phyloP scores from a whole-genome alignment of 73 alveolate genomes.

The Durusdinium trenchii region DNA sequence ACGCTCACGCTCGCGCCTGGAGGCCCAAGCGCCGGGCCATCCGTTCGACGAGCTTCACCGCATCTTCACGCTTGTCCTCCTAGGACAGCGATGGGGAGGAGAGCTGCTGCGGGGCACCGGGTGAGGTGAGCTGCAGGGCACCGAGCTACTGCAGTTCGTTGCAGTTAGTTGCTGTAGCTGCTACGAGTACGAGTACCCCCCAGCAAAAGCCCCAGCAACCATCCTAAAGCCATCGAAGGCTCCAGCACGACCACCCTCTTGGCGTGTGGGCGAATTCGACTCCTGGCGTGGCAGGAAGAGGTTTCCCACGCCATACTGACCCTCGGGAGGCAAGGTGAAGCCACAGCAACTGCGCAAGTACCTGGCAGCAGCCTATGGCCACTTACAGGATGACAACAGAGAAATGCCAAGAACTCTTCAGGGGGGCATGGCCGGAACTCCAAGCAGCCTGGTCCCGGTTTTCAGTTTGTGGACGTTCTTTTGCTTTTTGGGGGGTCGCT shows the following conservation, averaged over 20 bases:
- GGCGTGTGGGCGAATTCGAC: background rate
- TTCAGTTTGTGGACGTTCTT: background rate
- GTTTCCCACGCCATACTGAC: slow-evolving; percentile 79
- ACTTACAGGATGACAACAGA: background rate
- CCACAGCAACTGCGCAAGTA: slow-evolving; percentile 74
- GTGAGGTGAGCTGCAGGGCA: no score
- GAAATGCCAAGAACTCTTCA: background rate
- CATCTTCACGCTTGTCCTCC: slow-evolving; percentile 84
- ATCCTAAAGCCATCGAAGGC: no score
- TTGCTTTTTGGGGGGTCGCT: background rate
- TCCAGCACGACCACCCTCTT: no score
- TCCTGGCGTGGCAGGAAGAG: slow-evolving; percentile 94
- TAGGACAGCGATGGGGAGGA: background rate
- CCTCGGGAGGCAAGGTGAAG: slow-evolving; percentile 69
- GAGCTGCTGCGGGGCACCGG: no score
- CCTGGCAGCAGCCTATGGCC: background rate
- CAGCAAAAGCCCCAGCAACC: no score
- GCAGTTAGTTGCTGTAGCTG: no score
- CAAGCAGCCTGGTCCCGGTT: no score
- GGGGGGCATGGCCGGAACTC: no score
- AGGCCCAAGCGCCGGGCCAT: slow-evolving; percentile 82
- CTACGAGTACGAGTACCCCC: no score
- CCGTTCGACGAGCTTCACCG: slow-evolving; percentile 76
- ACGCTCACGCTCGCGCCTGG: no score
- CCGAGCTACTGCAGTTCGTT: no score